A percentile compares a stretch with the other conserved stretches of the same genome.
These are phyloP conservation scores for Malus domestica DNA, from an alignment of 306 rosid species.

Conservation along the genomic window DNA sequence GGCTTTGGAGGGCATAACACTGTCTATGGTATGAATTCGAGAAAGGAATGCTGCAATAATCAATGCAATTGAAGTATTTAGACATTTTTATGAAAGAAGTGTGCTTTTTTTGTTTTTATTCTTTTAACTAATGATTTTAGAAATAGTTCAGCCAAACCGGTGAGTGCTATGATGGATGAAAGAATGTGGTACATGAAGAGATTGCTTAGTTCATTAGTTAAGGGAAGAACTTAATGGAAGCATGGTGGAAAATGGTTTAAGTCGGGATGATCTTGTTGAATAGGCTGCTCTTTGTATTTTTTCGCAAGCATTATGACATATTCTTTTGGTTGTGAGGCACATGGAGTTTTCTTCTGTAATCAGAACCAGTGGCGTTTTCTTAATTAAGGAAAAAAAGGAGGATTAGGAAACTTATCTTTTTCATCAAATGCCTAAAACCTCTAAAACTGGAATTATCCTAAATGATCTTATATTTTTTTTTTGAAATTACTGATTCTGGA, in stretches of 20 bases:
- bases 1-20: conserved; percentile 84
- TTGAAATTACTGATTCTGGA: conserved; percentile 47
- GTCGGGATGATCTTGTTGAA: neutral
- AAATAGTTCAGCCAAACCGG: neutral
- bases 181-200: neutral
- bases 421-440: neutral
- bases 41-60: neutral
- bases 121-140: neutral
- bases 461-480: conserved; percentile 12
- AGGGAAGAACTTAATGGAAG: neutral
- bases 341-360: neutral
- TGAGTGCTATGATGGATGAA: neutral
- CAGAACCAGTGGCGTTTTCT: neutral
- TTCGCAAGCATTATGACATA: neutral
- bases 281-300: neutral
- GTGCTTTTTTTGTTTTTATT: neutral
- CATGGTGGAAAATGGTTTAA: neutral
- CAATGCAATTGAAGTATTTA: neutral
- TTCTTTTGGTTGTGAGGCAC: neutral
- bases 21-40: conserved; percentile 73
- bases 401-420: neutral
- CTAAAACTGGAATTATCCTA: conserved; percentile 8
- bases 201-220: neutral
- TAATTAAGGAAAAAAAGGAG: neutral
- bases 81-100: neutral